Evolutionary conservation across 75 land plant genomes (phyloP).

Genomic region (Pinus albicaulis): DNA sequence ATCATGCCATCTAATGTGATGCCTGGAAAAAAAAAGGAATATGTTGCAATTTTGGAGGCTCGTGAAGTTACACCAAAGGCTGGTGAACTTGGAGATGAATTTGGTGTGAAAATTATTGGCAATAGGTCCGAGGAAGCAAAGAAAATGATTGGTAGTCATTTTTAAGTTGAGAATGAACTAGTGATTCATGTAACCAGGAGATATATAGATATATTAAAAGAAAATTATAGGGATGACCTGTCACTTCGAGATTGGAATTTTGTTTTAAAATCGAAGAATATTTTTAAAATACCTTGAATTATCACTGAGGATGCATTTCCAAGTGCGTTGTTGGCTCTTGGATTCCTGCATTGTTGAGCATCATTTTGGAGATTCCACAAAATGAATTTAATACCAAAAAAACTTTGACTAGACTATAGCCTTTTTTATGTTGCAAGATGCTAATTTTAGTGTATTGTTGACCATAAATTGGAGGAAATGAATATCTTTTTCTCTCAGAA

Average conservation of each 20-base stretch:
- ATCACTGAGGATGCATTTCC: neutral
- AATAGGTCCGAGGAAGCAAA: slow-evolving; percentile 81
- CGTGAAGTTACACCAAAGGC: too few relatives aligned
- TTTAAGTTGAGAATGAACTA: slow-evolving; percentile 91
- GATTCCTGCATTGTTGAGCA: neutral
- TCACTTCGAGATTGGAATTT: slow-evolving; percentile 82
- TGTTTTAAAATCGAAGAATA: slow-evolving; percentile 71
- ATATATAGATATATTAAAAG: slow-evolving; percentile 90
- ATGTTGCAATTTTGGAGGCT: too few relatives aligned
- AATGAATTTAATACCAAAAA: neutral
- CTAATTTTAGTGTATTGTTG: too few relatives aligned
- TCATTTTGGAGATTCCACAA: neutral
- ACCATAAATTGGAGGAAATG: too few relatives aligned
- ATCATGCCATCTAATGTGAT: too few relatives aligned
- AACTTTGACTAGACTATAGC: too few relatives aligned
- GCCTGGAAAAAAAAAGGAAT: too few relatives aligned
- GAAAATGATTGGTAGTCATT: slow-evolving; percentile 97
- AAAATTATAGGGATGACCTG: slow-evolving; percentile 85
- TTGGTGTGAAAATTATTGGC: slow-evolving; percentile 40
- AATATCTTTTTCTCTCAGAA: too few relatives aligned
- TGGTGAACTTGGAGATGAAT: too few relatives aligned
- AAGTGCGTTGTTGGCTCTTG: neutral
- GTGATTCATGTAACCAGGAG: slow-evolving; percentile 83
- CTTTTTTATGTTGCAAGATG: neutral
- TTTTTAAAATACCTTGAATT: slow-evolving; percentile 71